Evolutionary conservation across 2,329 filamentous ascomycete species (phyloP).

Genomic region (Tolypocladium tundrense): DNA sequence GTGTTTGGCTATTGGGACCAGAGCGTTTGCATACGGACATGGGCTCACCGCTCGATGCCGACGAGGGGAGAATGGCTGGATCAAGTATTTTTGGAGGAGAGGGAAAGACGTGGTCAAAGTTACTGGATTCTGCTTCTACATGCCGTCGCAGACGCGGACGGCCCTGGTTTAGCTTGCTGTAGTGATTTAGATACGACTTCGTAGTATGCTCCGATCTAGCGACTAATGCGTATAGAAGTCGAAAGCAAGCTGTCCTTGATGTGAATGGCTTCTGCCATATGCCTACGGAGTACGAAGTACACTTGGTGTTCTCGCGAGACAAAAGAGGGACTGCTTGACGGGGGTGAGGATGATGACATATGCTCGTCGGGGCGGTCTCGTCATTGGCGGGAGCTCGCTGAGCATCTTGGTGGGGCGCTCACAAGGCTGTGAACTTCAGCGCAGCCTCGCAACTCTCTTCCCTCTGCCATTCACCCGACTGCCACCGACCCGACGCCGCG

Average conservation of each 20-base stretch:
- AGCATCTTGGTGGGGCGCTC: not conserved
- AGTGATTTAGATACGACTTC: constrained; percentile 22
- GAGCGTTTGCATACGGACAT: constrained; percentile 11
- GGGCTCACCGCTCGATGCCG: not conserved
- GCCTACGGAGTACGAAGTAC: too few species aligned
- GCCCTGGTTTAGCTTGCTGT: constrained; percentile 12
- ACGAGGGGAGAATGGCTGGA: not conserved
- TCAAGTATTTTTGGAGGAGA: not conserved
- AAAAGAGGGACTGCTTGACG: not conserved
- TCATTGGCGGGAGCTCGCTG: not conserved
- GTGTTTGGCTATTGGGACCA: constrained; percentile 13
- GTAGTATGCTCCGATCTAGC: constrained; percentile 27
- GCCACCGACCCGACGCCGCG: not conserved
- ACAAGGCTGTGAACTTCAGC: constrained; percentile 6
- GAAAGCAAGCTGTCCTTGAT: not conserved
- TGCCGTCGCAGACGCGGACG: constrained; percentile 7
- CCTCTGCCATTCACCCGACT: not conserved
- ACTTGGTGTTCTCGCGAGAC: not conserved
- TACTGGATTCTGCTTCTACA: constrained; percentile 12
- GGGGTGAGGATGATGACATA: not conserved
- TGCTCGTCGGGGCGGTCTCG: not conserved
- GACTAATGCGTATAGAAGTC: constrained; percentile 20
- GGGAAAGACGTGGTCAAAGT: constrained; percentile 4
- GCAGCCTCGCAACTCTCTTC: constrained; percentile 3
- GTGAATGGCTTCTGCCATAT: not conserved